A percentile compares a stretch with the other conserved stretches of the same genome.
Evolutionary conservation across 352 stramenopile species (phyloP).

Genomic region (Phytophthora quininea): DNA sequence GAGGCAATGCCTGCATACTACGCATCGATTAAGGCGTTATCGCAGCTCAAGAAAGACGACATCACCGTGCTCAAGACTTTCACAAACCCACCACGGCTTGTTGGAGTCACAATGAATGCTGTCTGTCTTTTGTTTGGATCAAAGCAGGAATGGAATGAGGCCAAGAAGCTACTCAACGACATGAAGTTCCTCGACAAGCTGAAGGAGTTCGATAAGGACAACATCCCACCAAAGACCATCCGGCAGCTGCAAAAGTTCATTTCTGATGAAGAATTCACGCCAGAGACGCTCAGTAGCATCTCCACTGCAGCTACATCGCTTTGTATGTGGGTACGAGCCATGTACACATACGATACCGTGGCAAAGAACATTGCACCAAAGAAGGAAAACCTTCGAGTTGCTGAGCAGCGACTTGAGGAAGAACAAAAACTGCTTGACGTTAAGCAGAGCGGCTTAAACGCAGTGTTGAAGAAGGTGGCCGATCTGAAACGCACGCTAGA

Average conservation of each 20-base stretch:
- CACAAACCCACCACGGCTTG: slow-evolving; percentile 87
- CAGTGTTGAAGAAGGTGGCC: slow-evolving; percentile 85
- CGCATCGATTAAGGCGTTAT: slow-evolving; percentile 89
- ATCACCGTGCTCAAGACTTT: slow-evolving; percentile 94
- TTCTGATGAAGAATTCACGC: slow-evolving; percentile 89
- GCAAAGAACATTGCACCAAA: slow-evolving; percentile 95
- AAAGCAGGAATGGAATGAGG: slow-evolving; percentile 93
- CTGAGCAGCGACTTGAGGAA: slow-evolving; percentile 85
- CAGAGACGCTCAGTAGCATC: slow-evolving; percentile 89
- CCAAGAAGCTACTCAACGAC: slow-evolving; percentile 91
- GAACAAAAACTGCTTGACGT: slow-evolving; percentile 88
- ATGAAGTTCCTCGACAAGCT: slow-evolving; percentile 93
- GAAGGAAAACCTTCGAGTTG: slow-evolving; percentile 88
- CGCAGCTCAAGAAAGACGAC: slow-evolving; percentile 92
- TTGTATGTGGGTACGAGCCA: slow-evolving; percentile 94
- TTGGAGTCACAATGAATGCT: slow-evolving; percentile 93
- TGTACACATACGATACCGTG: slow-evolving; percentile 95
- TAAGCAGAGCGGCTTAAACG: slow-evolving; percentile 87
- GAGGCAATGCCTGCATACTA: slow-evolving; percentile 94
- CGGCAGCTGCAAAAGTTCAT: slow-evolving; percentile 92
- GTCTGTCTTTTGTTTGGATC: slow-evolving; percentile 89
- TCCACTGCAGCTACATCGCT: slow-evolving; percentile 91
- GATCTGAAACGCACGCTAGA: slow-evolving; percentile 89
- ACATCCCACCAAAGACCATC: slow-evolving; percentile 89
- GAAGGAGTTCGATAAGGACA: slow-evolving; percentile 90